Percentiles rank a stretch among this genome's conserved stretches.
Conservation (phyloP, 1,284 basidiomycete species). For the Thecaphora thlaspeos region DNA sequence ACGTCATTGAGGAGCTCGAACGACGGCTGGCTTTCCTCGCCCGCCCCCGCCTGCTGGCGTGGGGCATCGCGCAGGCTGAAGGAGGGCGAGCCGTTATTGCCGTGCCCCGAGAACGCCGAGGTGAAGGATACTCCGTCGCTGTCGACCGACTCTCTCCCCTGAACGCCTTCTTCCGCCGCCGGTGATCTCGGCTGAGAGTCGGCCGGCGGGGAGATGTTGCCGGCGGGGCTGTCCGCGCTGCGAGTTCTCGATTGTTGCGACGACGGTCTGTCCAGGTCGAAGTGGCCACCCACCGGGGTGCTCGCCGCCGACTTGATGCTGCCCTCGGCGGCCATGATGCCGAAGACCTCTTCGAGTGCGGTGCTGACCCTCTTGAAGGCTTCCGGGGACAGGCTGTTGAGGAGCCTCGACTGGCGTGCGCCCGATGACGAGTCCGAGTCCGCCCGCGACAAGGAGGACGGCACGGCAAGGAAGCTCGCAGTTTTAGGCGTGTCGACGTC, state of each 20-base stretch:
- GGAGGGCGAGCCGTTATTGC: not conserved
- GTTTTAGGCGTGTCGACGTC: not conserved
- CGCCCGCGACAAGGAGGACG: not conserved
- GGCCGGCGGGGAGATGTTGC: too few species aligned
- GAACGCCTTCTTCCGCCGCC: too few species aligned
- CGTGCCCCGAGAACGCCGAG: constrained; percentile 14
- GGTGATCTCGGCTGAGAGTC: too few species aligned
- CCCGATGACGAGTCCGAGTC: not conserved
- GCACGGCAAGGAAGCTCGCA: not conserved
- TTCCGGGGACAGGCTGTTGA: constrained; percentile 41
- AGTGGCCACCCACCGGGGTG: not conserved
- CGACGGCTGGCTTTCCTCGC: not conserved
- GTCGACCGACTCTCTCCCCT: constrained; percentile 15
- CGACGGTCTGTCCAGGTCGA: not conserved
- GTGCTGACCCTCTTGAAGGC: constrained; percentile 51
- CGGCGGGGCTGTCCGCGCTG: not conserved
- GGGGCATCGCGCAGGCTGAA: too few species aligned
- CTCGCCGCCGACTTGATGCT: not conserved
- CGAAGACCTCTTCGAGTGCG: constrained; percentile 48
- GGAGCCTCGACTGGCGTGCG: constrained; percentile 19
- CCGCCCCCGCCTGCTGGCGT: too few species aligned
- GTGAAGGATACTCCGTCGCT: constrained; percentile 39
- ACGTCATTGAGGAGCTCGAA: not conserved
- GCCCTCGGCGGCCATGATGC: constrained; percentile 29
- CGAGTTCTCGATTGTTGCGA: not conserved